Percentiles rank a stretch among this genome's conserved stretches.
Conservation (phyloP, 169 alveolate genomes). For the Theileria annulata region DNA sequence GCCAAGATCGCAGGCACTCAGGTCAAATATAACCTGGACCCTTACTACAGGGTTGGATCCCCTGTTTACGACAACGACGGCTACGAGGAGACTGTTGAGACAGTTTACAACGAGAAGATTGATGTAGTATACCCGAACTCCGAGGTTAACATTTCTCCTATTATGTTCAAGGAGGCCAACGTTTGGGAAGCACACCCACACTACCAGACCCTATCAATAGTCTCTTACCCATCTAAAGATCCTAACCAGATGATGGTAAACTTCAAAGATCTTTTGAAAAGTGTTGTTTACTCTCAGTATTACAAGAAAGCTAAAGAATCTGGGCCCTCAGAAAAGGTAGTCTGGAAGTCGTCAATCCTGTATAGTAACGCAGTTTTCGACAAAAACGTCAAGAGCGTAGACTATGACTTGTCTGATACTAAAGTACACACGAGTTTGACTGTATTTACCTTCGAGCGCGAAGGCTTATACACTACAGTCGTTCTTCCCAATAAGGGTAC, state of each 20-base stretch:
- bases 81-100: neutral
- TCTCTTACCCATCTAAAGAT: neutral
- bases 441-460: neutral
- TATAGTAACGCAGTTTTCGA: neutral
- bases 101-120: neutral
- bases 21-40: neutral
- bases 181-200: neutral
- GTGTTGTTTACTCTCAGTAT: neutral
- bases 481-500: neutral
- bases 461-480: neutral
- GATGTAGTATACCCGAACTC: constrained; percentile 5
- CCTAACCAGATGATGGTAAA: constrained; percentile 5
- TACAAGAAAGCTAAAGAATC: neutral
- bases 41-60: constrained; percentile 3
- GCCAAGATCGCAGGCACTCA: neutral
- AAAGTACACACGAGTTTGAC: neutral
- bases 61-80: neutral
- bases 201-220: neutral
- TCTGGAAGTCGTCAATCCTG: neutral
- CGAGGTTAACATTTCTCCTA: neutral
- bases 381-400: neutral
- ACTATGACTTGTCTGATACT: neutral
- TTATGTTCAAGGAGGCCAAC: neutral
- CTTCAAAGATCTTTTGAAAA: neutral
- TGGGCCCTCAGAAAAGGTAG: neutral